Base-by-base conservation (phyloP, 345 rosid genomes). In the Orychophragmus violaceus region DNA sequence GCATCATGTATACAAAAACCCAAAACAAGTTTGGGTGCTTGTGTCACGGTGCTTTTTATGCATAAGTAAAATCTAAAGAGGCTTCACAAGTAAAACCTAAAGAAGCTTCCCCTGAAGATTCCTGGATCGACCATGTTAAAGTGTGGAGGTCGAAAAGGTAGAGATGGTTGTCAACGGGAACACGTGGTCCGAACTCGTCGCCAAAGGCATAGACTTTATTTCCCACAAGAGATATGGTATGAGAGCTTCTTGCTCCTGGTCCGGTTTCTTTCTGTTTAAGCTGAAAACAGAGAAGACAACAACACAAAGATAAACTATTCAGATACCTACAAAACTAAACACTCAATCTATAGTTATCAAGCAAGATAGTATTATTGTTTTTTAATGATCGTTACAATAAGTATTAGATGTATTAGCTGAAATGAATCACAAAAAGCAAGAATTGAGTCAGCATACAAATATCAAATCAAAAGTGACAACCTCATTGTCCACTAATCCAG, bases 151-250 rank as follows among this genome's bases (percentile, higher is more conserved):
- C 88, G 28, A 88, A 87, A 39, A 82, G 80, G 14, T 88, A 74
- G 59, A 91, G 83, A 3, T 79, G 56, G 86, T 88, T 88, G 81
- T 91, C 96, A 1, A 91, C 94, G 0, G 98, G 96, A 68, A 87
- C 91, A 29, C 96, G 89, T 0, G 96, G 98, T 11, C 69, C 33
- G 59, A 82, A 84, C 66, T 91, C 96, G 3, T 96, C 96, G 8
- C 96, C 96, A n/a, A 91, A 87, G 21, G 85, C n/a, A n/a, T n/a
- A n/a, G n/a, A n/a, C n/a, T n/a, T n/a, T n/a, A n/a, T n/a, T n/a
- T n/a, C n/a, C n/a, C n/a, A n/a, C n/a, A n/a, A n/a, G n/a, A n/a
- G n/a, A n/a, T n/a, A n/a, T n/a, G n/a, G n/a, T n/a, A n/a, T n/a
- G n/a, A n/a, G n/a, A n/a, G n/a, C n/a, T n/a, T n/a, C n/a, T n/a